Evolutionary conservation across 2,329 filamentous ascomycete genomes (phyloP).

Genomic region (Dothistroma pini): DNA sequence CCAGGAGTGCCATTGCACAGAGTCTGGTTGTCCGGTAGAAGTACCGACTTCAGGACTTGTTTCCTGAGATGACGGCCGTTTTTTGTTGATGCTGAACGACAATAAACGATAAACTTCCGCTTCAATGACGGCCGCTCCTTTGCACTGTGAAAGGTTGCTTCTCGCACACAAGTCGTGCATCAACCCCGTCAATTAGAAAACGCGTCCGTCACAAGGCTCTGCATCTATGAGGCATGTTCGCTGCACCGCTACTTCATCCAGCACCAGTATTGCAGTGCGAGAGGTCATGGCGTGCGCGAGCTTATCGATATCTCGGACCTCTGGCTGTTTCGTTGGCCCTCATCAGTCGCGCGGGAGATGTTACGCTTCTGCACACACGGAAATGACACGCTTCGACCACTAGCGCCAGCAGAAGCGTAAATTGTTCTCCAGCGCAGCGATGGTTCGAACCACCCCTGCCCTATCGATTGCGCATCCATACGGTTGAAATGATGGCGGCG

Average conservation of each 20-base stretch:
- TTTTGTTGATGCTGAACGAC: not conserved
- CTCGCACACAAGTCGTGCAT: not conserved
- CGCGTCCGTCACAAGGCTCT: not conserved
- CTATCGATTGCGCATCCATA: slow-evolving; percentile 11
- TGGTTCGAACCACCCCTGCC: slow-evolving; percentile 5
- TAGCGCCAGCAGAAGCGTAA: not conserved
- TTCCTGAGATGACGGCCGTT: not conserved
- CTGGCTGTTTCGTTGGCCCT: not conserved
- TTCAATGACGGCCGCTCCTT: no score
- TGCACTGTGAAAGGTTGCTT: not conserved
- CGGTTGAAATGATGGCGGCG: slow-evolving; percentile 4
- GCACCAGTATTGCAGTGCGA: not conserved
- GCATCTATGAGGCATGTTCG: not conserved
- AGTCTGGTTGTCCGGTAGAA: not conserved
- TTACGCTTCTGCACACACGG: not conserved
- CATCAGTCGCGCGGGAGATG: not conserved
- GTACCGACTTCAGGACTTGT: not conserved
- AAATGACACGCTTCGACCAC: not conserved
- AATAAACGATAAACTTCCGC: not conserved
- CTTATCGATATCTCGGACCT: not conserved
- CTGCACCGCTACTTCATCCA: not conserved
- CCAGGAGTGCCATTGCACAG: not conserved
- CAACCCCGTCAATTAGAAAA: not conserved
- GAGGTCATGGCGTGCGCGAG: not conserved
- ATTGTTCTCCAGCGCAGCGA: not conserved